Evolutionary conservation across 2,329 filamentous ascomycete genomes (phyloP), one percentile per base, ranked within the genome.

Genomic region (Aspergillus sp.): DNA sequence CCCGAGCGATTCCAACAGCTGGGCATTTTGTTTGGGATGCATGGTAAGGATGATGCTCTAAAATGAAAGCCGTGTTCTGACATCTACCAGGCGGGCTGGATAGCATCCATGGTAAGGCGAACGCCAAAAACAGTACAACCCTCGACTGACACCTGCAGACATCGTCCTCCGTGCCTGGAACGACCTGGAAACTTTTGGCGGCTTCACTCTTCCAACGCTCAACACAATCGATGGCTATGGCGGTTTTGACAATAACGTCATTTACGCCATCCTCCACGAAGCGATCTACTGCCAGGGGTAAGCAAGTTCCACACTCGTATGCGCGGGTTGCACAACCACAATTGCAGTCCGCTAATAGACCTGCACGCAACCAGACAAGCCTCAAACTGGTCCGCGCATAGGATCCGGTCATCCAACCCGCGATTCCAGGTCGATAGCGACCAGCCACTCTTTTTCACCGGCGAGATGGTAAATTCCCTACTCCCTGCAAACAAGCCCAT

Each of bases 251-350:
- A 72, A 75, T 25, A 76, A 78, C 44, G 76, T 89, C 35, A 75
- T 95, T 39, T 96, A 95, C 54, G 81, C 83, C 15, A 68, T 95
- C 24, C 65, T 95, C 2, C 89, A 96, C 53, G 89, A 96, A 59
- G 71, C 83, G 5, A 80, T 88, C 45, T 96, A 95, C 66, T 89
- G 82, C 55, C 75, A 82, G 57, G 74, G 75, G 39, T 73, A 67
- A 40, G 35, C 12, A 15, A 7, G 13, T 20, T 15, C 17, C 26
- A 7, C 16, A 10, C 29, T 14, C 12, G n/a, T n/a, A n/a, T n/a
- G n/a, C n/a, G n/a, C n/a, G n/a, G n/a, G n/a, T n/a, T n/a, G n/a
- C n/a, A n/a, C n/a, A n/a, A n/a, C n/a, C n/a, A n/a, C n/a, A n/a
- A n/a, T n/a, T n/a, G n/a, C n/a, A n/a, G n/a, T n/a, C n/a, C n/a